A percentile compares a stretch with the other conserved stretches of the same genome.
phyloP scores from a whole-genome alignment of 2,329 filamentous ascomycete genomes.

The Aureobasidium sp. region DNA sequence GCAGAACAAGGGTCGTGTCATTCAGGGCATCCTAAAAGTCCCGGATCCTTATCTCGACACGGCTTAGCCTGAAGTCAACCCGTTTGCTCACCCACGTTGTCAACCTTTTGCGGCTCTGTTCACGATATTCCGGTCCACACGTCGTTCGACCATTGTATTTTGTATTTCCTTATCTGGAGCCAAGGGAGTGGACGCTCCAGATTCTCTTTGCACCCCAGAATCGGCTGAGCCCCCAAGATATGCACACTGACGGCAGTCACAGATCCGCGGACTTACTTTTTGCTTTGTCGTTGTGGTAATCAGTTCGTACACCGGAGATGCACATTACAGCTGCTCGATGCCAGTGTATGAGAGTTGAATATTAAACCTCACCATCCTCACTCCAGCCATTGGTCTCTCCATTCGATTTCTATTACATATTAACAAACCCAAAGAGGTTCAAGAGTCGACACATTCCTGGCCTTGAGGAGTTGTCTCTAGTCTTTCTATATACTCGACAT shows the following conservation, averaged over 20 bases:
- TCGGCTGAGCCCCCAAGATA: slow-evolving; percentile 12
- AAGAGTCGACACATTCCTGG: neutral
- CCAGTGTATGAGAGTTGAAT: neutral
- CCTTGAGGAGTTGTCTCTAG: neutral
- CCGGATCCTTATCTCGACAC: slow-evolving; percentile 9
- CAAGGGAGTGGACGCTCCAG: slow-evolving; percentile 8
- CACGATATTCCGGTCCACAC: neutral
- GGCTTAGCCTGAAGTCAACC: slow-evolving; percentile 14
- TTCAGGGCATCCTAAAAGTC: slow-evolving; percentile 6
- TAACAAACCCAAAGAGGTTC: slow-evolving; percentile 3
- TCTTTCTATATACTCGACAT: neutral
- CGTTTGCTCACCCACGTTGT: slow-evolving; percentile 12
- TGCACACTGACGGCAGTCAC: slow-evolving; percentile 1
- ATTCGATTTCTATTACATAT: slow-evolving; percentile 14
- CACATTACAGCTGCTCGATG: slow-evolving; percentile 5
- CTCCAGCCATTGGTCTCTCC: neutral
- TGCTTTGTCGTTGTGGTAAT: slow-evolving; percentile 17
- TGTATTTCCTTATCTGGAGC: slow-evolving; percentile 13
- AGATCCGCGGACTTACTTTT: slow-evolving; percentile 19
- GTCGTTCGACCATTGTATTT: neutral
- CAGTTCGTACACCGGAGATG: slow-evolving; percentile 15
- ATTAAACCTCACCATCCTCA: slow-evolving; percentile 14
- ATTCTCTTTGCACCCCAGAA: slow-evolving; percentile 7
- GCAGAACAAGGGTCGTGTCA: neutral
- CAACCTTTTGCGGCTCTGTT: slow-evolving; percentile 8